Percentiles rank a stretch among this genome's conserved stretches.
Evolutionary conservation across 257 asterid genomes (phyloP).

Genomic region (Forsythia viridissima): DNA sequence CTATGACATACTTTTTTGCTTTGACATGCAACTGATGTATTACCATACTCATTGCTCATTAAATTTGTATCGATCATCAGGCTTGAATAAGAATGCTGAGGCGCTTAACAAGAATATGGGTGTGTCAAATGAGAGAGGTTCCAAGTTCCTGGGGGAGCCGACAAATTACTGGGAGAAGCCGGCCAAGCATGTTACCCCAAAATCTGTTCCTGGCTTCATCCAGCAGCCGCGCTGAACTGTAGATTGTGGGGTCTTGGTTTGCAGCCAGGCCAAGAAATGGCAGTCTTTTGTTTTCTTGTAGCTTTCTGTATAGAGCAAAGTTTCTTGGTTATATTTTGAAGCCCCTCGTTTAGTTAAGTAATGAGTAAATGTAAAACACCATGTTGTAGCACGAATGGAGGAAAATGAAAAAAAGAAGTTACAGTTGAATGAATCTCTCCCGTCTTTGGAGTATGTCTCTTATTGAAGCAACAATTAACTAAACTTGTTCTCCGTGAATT

Average conservation of each 20-base stretch:
- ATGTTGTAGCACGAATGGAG: slow-evolving; percentile 14
- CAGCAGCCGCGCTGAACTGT: slow-evolving; percentile 80
- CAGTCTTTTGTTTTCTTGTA: slow-evolving; percentile 33
- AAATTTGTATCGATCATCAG: slow-evolving; percentile 23
- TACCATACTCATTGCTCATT: background rate
- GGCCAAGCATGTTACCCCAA: slow-evolving; percentile 55
- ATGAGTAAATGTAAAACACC: slow-evolving; percentile 20
- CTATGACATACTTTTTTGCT: background rate
- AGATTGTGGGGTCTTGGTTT: slow-evolving; percentile 22
- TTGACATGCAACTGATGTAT: background rate
- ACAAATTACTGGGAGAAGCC: slow-evolving; percentile 63
- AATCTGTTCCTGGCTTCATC: slow-evolving; percentile 69
- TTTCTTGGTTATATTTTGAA: slow-evolving; percentile 67
- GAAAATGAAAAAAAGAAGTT: background rate
- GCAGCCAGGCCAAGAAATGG: slow-evolving; percentile 22
- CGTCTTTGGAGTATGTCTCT: background rate
- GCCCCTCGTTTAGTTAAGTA: slow-evolving; percentile 29
- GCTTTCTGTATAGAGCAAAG: slow-evolving; percentile 69
- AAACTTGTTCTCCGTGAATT: too few relatives aligned
- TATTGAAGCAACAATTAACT: too few relatives aligned
- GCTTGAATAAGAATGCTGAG: slow-evolving; percentile 35
- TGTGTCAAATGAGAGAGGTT: slow-evolving; percentile 39
- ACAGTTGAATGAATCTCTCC: background rate
- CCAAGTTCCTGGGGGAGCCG: slow-evolving; percentile 39
- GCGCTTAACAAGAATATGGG: slow-evolving; percentile 44